Base-by-base conservation (phyloP, 2,329 filamentous ascomycete species). In the Niveomyces coronatus region DNA sequence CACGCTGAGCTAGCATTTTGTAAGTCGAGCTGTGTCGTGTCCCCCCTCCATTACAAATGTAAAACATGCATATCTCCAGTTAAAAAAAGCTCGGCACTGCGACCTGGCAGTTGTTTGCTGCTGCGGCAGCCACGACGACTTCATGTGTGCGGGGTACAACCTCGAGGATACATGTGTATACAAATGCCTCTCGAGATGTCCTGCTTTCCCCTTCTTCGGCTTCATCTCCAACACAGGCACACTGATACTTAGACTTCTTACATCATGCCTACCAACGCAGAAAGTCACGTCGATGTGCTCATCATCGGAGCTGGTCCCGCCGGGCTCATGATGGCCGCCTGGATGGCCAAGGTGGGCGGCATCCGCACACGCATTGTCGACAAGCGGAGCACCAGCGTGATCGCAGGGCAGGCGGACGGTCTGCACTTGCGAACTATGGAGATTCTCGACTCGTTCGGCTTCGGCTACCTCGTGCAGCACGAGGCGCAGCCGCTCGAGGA, bases 371-470 rank as follows among this genome's bases (percentile, higher is more conserved):
- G 45, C 28, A 47, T 47, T n/a, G 31, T 46, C 26, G 45, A 47
- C 36, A 47, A 47, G 38, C 32, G 45, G 9, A 35, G 42, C 28
- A 45, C 45, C 14, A 45, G 44, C 22, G 33, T 45, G 7, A 39
- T 39, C 28, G 52, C 44, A n/a, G 63, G 65, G 3, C 63, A 70
- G 45, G 64, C 66, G 24, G 63, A 70, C 41, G 63, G 66, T 8
- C 54, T 60, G 8, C 76, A 83, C 56, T 74, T 70, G 45, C 74
- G 79, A 2, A 82, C 76, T 0, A 62, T 85, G 4, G 78, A 86
- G 53, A 82, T 85, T 6, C 74, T 85, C 41, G 79, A 86, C 47
- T 76, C 74, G 17, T 77, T 86, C 43, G 81, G 75, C 1, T 73
- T 86, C 39, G 74, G 65, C 3, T 71, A 83, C 37, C 62, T 70